Base-by-base conservation (phyloP, 305 asterid genomes). In the Solanum hybrid region DNA sequence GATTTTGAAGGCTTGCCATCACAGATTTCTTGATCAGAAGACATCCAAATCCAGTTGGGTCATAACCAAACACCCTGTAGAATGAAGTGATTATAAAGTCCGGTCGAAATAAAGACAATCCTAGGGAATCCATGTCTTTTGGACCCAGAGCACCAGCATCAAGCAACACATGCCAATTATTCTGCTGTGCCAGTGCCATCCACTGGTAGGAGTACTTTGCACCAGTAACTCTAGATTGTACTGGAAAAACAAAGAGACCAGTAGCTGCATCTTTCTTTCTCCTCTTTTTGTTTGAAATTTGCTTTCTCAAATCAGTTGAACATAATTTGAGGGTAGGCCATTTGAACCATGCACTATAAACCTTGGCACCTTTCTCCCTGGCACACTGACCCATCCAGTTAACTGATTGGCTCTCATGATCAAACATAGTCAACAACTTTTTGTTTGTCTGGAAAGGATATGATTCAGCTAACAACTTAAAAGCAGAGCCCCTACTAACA, bases 121-220 rank as follows among this genome's bases (percentile, higher is more conserved):
- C 99, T 32, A 97, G 98, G 56, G 99, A 97, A 90, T 97, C 99
- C 99, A 97, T 97, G 91, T 97, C 99, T 81, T 97, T 97, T 1
- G 99, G 99, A 86, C 99, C 99, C 92, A 97, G 91, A 1, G 99
- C 94, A 19, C 99, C 99, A 56, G 99, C 99, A 91, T 96, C 99
- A 82, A 97, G 98, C 91, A 95, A 95, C 27, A 97, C 99, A 56
- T 97, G 99, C 99, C 99, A 97, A 85, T 96, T 97, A 90, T 97
- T 97, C 94, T 97, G 99, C 91, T 97, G 99, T 88, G 99, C 99
- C 92, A 97, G 87, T 34, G 99, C 98, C 99, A 97, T 97, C 99
- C 99, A 97, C 88, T 97, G 99, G 90, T 97, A 97, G 7, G 99
- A 97, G 91, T 97, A 97, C 91, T 96, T 97, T 0, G 99, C 98